Conservation (phyloP, 2,329 filamentous ascomycete genomes). For the Aquanectria penicillioides region DNA sequence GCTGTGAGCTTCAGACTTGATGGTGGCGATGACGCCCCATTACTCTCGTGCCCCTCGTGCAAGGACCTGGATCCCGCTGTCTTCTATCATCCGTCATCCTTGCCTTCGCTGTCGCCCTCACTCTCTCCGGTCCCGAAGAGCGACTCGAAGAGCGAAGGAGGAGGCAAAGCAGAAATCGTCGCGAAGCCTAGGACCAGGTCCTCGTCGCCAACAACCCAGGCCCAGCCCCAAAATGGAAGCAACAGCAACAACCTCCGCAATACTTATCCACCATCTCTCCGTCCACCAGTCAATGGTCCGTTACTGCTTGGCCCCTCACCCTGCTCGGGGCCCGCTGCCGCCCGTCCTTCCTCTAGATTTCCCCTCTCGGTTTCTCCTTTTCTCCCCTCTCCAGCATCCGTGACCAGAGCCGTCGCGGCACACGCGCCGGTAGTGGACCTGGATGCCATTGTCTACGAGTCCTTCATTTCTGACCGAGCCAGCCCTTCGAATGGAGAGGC, state of each 20-base stretch:
- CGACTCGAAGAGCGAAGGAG: conserved; percentile 1
- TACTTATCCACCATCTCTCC: background rate
- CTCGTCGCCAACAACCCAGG: background rate
- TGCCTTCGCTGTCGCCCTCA: conserved; percentile 10
- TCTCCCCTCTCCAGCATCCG: conserved; percentile 1
- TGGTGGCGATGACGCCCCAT: conserved; percentile 9
- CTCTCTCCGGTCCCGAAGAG: background rate
- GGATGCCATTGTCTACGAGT: conserved; percentile 10
- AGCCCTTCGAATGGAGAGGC: background rate
- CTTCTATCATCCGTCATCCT: conserved; percentile 12
- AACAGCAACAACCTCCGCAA: background rate
- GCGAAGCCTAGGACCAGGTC: background rate
- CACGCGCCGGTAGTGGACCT: conserved; percentile 11
- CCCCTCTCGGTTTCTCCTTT: background rate
- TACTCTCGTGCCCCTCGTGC: conserved; percentile 1
- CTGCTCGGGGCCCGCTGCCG: conserved; percentile 4
- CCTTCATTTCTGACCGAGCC: conserved; percentile 24
- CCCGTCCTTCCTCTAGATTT: background rate
- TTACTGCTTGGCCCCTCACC: conserved; percentile 12
- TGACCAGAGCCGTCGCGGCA: conserved; percentile 12
- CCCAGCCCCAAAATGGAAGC: background rate
- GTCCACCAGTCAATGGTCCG: background rate
- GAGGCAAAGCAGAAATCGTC: background rate
- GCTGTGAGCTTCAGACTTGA: conserved; percentile 10
- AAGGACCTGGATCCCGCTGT: conserved; percentile 4